phyloP scores from a whole-genome alignment of 345 rosid species.

The Odontarrhena argentea region DNA sequence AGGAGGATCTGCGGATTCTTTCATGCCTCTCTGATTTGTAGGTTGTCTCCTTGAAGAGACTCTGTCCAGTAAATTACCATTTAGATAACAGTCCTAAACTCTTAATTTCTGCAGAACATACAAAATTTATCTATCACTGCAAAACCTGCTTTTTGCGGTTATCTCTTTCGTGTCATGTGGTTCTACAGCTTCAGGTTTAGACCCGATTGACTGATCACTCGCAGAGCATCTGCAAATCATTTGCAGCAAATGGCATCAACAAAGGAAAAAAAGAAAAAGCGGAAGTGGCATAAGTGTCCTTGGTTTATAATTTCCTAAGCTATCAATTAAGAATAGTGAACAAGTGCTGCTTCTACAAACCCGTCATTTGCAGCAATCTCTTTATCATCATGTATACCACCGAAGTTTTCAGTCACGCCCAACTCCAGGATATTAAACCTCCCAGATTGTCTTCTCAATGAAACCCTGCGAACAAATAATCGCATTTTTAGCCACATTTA shows the following conservation, averaged over 20 bases:
- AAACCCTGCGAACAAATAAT: not conserved
- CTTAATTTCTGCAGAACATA: not conserved
- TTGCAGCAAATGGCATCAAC: not conserved
- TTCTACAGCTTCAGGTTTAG: constrained; percentile 42
- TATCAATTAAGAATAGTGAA: constrained; percentile 19
- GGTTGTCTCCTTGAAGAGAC: constrained; percentile 43
- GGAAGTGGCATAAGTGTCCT: constrained; percentile 7
- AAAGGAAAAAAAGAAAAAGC: not conserved
- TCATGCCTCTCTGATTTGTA: constrained; percentile 24
- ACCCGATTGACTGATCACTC: constrained; percentile 40
- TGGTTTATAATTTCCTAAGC: constrained; percentile 8
- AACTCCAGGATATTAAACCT: constrained; percentile 37
- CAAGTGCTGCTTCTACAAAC: constrained; percentile 39
- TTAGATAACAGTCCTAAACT: constrained; percentile 23
- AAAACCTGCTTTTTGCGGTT: constrained; percentile 45
- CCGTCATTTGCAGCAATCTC: constrained; percentile 42
- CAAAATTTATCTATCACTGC: constrained; percentile 3
- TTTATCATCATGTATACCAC: constrained; percentile 31
- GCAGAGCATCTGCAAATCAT: constrained; percentile 24
- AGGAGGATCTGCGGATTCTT: constrained; percentile 18
- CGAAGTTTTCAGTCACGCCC: constrained; percentile 22
- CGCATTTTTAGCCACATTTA: constrained; percentile 17
- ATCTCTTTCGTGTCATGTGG: constrained; percentile 40
- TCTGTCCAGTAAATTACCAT: constrained; percentile 30
- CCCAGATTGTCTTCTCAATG: constrained; percentile 43